Conservation (phyloP, 1,139 yeast genomes). For the Hansenula sp. region DNA sequence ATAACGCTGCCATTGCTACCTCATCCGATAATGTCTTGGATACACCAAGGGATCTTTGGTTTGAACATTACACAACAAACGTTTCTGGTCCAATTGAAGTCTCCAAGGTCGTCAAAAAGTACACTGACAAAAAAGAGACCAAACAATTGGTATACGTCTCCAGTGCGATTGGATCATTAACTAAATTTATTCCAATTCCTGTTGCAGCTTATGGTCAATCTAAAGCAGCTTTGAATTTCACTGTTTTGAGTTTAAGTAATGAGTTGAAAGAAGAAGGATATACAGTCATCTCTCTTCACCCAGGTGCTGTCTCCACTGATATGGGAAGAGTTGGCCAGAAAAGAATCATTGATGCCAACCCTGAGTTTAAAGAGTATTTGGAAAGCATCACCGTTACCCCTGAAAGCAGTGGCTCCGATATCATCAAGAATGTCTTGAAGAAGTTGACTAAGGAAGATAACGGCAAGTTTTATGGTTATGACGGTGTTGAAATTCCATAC, state of each 20-base stretch:
- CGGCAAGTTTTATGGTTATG: neutral
- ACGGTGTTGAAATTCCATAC: neutral
- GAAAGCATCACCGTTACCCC: neutral
- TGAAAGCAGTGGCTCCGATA: neutral
- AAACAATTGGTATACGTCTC: constrained; percentile 23
- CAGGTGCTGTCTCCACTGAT: constrained; percentile 30
- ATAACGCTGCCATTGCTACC: constrained; percentile 44
- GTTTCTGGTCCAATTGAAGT: constrained; percentile 23
- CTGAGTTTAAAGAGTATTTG: neutral
- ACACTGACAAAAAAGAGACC: constrained; percentile 16
- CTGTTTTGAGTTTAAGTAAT: constrained; percentile 20
- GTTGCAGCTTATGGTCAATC: constrained; percentile 30
- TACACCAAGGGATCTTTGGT: constrained; percentile 1
- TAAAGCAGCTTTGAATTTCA: constrained; percentile 33
- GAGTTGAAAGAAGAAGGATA: constrained; percentile 24
- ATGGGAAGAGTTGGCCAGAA: constrained; percentile 11
- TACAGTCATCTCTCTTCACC: constrained; percentile 26
- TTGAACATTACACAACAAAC: constrained; percentile 14
- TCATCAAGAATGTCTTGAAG: neutral
- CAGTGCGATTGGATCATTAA: constrained; percentile 24
- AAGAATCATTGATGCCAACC: neutral
- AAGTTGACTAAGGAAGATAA: neutral
- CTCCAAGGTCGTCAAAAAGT: constrained; percentile 21
- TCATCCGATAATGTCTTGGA: constrained; percentile 7
- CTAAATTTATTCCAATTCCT: constrained; percentile 12